These are phyloP conservation scores for Paracorniculantispora psalliotae DNA, from an alignment of 2,329 filamentous ascomycete genomes.

Conservation along the genomic window DNA sequence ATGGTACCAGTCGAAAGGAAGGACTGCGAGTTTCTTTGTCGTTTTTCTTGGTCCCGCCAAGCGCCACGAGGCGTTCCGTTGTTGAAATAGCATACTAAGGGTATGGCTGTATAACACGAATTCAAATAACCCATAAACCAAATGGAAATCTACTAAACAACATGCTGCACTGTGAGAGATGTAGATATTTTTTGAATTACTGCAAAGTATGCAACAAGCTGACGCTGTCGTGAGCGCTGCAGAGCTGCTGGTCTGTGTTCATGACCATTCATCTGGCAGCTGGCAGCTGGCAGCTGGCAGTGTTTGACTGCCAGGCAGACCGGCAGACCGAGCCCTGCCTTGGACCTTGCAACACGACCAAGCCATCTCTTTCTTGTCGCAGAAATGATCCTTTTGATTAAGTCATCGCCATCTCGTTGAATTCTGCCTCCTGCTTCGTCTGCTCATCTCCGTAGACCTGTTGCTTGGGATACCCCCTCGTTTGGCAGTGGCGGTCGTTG, in stretches of 20 bases:
- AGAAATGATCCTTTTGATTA: not conserved
- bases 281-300: not conserved
- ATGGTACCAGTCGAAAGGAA: constrained; percentile 4
- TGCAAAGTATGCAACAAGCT: too few species aligned
- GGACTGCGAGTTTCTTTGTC: constrained; percentile 4
- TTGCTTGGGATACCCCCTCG: not conserved
- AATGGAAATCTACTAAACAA: not conserved
- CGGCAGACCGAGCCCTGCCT: not conserved
- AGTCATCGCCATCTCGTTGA: too few species aligned
- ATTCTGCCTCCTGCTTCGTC: too few species aligned
- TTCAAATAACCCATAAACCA: not conserved
- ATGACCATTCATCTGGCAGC: too few species aligned
- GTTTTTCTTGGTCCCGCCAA: not conserved
- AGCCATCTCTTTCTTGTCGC: not conserved
- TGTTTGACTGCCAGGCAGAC: not conserved
- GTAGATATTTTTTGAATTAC: not conserved
- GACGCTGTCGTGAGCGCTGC: too few species aligned
- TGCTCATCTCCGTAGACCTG: too few species aligned
- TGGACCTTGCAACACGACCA: not conserved
- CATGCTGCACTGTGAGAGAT: not conserved
- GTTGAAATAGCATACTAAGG: constrained; percentile 7
- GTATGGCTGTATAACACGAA: constrained; percentile 10
- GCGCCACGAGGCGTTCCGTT: not conserved
- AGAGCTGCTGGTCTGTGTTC: too few species aligned
- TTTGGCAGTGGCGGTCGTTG: constrained; percentile 2